Evolutionary conservation across 176 grass and related monocot species (phyloP).

Genomic region (Bonia amplexicaulis): DNA sequence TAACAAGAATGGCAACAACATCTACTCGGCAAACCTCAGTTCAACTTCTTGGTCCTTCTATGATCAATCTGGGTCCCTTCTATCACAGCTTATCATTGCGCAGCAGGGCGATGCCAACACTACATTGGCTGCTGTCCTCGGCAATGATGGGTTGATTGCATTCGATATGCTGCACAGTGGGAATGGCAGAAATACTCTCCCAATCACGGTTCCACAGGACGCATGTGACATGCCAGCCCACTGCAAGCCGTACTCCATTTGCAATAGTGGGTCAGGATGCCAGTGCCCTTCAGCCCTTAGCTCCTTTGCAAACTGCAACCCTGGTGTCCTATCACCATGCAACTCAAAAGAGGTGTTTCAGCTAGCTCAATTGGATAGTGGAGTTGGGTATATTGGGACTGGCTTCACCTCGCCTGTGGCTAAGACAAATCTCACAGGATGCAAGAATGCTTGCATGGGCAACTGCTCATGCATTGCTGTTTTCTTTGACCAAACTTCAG

Average conservation of each 20-base stretch:
- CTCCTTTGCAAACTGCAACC: slow-evolving; percentile 50
- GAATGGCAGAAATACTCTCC: slow-evolving; percentile 4
- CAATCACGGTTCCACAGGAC: slow-evolving; percentile 40
- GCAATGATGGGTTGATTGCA: slow-evolving; percentile 45
- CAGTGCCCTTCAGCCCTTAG: slow-evolving; percentile 69
- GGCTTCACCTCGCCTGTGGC: slow-evolving; percentile 43
- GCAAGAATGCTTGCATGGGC: slow-evolving; percentile 57
- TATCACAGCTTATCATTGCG: slow-evolving; percentile 47
- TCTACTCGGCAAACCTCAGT: slow-evolving; percentile 59
- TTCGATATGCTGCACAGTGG: slow-evolving; percentile 45
- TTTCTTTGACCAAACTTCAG: slow-evolving; percentile 50
- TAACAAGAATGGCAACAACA: slow-evolving; percentile 36
- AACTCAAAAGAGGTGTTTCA: slow-evolving; percentile 38
- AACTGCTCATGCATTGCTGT: slow-evolving; percentile 79
- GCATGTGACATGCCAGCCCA: slow-evolving; percentile 62
- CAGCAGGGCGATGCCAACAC: slow-evolving; percentile 28
- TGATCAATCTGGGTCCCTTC: slow-evolving; percentile 41
- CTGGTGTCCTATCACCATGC: slow-evolving; percentile 50
- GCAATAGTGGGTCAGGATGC: slow-evolving; percentile 55
- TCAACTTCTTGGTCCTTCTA: slow-evolving; percentile 79
- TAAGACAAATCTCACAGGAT: slow-evolving; percentile 60
- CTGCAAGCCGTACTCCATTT: slow-evolving; percentile 65
- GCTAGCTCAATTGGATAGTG: slow-evolving; percentile 52
- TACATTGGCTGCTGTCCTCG: slow-evolving; percentile 51
- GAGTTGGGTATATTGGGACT: slow-evolving; percentile 71